Percentiles rank a stretch among this genome's conserved stretches.
phyloP scores from a whole-genome alignment of 2,329 filamentous ascomycete genomes.

The Capronia epimyces region DNA sequence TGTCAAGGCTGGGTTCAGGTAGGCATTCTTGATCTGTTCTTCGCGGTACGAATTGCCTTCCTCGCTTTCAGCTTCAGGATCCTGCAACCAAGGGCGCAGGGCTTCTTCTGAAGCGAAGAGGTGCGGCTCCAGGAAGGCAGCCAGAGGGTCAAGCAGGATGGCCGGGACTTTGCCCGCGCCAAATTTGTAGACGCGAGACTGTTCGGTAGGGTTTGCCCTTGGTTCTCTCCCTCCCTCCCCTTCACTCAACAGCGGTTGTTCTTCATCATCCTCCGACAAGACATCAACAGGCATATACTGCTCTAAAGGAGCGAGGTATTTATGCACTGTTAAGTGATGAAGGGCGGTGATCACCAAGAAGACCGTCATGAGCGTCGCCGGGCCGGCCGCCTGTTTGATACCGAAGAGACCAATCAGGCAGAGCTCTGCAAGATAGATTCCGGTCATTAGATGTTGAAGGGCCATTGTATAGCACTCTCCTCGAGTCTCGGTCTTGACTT shows the following conservation, averaged over 20 bases:
- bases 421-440: constrained; percentile 76
- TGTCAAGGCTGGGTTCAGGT: constrained; percentile 65
- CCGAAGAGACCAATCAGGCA: constrained; percentile 82
- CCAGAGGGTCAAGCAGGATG: constrained; percentile 67
- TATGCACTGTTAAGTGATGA: constrained; percentile 59
- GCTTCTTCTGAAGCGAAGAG: constrained; percentile 24
- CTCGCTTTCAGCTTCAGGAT: constrained; percentile 53
- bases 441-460: constrained; percentile 75
- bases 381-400: constrained; percentile 44
- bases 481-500: constrained; percentile 76
- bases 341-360: constrained; percentile 70
- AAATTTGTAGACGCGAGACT: constrained; percentile 13
- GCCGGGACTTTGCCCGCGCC: constrained; percentile 16
- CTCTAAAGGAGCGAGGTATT: constrained; percentile 42
- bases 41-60: constrained; percentile 68
- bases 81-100: constrained; percentile 28
- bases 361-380: constrained; percentile 66
- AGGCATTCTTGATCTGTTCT: constrained; percentile 60
- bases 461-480: constrained; percentile 83
- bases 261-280: constrained; percentile 28
- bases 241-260: constrained; percentile 22
- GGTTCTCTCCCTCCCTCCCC: constrained; percentile 2
- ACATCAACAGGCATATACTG: constrained; percentile 69
- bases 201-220: constrained; percentile 2
- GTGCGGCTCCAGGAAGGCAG: constrained; percentile 51